These are phyloP conservation scores for Phytopythium helicoides DNA, from an alignment of 352 stramenopile genomes.

Conservation along the genomic window DNA sequence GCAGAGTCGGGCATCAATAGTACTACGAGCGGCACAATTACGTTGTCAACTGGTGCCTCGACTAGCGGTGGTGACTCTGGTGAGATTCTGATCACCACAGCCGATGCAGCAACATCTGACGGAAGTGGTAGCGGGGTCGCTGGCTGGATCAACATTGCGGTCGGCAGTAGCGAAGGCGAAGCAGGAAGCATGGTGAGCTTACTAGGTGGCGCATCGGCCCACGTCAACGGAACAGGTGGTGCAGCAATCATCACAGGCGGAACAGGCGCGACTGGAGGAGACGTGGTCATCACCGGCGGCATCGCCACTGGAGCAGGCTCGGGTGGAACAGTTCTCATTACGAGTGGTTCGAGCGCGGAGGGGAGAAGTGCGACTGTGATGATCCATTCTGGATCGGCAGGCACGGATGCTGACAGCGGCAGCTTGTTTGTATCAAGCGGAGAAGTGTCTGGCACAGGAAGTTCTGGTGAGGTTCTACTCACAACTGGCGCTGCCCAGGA, in stretches of 20 bases:
- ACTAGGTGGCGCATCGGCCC: background rate
- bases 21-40: too few relatives aligned
- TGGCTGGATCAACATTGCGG: slow-evolving; percentile 27
- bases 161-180: slow-evolving; percentile 12
- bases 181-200: slow-evolving; percentile 2
- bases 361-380: background rate
- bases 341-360: slow-evolving; percentile 9
- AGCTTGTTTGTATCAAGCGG: slow-evolving; percentile 4
- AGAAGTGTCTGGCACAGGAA: slow-evolving; percentile 17
- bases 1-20: too few relatives aligned
- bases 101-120: slow-evolving; percentile 2
- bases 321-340: slow-evolving; percentile 20
- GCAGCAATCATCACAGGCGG: slow-evolving; percentile 10
- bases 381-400: background rate
- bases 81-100: slow-evolving; percentile 27
- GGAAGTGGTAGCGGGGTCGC: slow-evolving; percentile 9
- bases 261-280: slow-evolving; percentile 14
- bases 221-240: slow-evolving; percentile 2
- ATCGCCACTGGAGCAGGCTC: slow-evolving; percentile 5
- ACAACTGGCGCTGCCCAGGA: slow-evolving; percentile 24
- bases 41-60: too few relatives aligned
- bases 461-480: slow-evolving; percentile 34
- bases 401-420: background rate
- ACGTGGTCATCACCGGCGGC: slow-evolving; percentile 29
- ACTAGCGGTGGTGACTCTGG: too few relatives aligned